Evolutionary conservation across 2,329 filamentous ascomycete species (phyloP), one percentile per base, ranked within the genome.

Genomic region (Xylaria sp.): DNA sequence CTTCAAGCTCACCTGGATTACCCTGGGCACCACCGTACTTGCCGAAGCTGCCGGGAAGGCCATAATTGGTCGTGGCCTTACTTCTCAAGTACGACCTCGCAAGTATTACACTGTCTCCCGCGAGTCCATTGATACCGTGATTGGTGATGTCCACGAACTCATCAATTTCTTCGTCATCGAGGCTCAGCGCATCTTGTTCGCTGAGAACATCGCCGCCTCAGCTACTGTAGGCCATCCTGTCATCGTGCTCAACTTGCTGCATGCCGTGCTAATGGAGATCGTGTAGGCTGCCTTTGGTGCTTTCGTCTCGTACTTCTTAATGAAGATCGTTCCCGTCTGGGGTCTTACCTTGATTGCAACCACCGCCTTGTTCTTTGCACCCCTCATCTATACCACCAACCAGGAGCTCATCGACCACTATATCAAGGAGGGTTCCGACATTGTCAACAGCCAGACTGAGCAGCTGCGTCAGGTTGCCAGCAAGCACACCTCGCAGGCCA

Each of bases 141-240:
- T 90, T 74, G 88, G 87, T 65, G 90, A 92, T 72, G 82, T 89
- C 48, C 87, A 91, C 76, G 89, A 92, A 80, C 84, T 92, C 68
- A 79, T 90, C 81, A 92, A 92, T 84, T 92, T 92, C 80, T 89
- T 92, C 74, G 84, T 91, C 69, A 90, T 92, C 66, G 90, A 92
- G 82, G 83, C 85, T 59, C 90, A 92, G 83, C 86, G 89, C 70
- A 87, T 92, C 72, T 76, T 92, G 65, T 92, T 89, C 72, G 89
- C 86, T 51, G 90, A 92, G 84, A 92, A 91, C 74, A 79, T 92
- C 66, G 80, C 81, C 71, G 86, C 83, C 65, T 91, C 90, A 26
- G 80, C 81, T 75, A 85, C 83, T 73, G 89, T 91, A 84, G 80
- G 89, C 83, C 5, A 63, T 53, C 54, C 31, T 53, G 28, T 36